These are phyloP conservation scores for Penicillium cosmopolitanum DNA, from an alignment of 495 filamentous ascomycete species.

Conservation along the genomic window DNA sequence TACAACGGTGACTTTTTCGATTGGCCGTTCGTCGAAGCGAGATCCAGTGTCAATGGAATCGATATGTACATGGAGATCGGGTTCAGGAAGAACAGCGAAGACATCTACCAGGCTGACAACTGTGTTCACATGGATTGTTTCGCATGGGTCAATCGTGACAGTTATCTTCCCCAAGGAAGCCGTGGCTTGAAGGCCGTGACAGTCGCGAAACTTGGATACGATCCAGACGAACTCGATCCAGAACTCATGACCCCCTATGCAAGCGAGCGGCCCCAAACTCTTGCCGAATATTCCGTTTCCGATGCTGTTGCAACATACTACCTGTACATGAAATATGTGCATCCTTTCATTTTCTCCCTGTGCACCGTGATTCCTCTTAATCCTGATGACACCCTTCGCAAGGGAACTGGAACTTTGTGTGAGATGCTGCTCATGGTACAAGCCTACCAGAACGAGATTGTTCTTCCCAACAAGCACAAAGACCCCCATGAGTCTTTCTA, in stretches of 20 bases:
- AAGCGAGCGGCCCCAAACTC: conserved; percentile 84
- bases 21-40: conserved; percentile 97
- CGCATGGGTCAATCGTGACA: conserved; percentile 97
- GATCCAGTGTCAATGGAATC: conserved; percentile 91
- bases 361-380: conserved; percentile 95
- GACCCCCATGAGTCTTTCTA: conserved; percentile 90
- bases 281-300: conserved; percentile 98
- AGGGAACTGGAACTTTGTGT: conserved; percentile 96
- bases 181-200: conserved; percentile 97
- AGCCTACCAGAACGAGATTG: conserved; percentile 88
- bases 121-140: conserved; percentile 99
- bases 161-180: conserved; percentile 96
- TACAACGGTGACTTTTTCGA: conserved; percentile 99
- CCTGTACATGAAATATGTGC: conserved; percentile 99
- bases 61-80: conserved; percentile 99
- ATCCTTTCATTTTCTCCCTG: conserved; percentile 98
- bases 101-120: conserved; percentile 92
- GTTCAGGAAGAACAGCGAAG: conserved; percentile 91
- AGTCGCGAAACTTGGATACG: conserved; percentile 95
- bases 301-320: conserved; percentile 99
- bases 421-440: conserved; percentile 99
- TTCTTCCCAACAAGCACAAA: conserved; percentile 96
- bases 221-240: conserved; percentile 96
- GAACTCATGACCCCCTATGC: conserved; percentile 98
- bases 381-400: conserved; percentile 88